A percentile compares a stretch with the other conserved stretches of the same genome.
Evolutionary conservation across 257 asterid species (phyloP).

Genomic region (Solanum habrochaites): DNA sequence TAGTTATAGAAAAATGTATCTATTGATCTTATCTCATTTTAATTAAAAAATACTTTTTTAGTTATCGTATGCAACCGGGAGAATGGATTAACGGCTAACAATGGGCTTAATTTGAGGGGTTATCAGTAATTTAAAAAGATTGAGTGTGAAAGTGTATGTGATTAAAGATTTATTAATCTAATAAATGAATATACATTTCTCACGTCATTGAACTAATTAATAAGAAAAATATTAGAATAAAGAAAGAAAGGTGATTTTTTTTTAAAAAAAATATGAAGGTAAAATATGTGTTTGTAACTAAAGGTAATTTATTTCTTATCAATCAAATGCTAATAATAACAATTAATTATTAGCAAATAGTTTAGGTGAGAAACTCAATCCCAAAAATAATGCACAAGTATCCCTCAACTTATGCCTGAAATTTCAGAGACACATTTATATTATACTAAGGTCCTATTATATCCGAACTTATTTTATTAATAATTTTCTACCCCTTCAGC

Average conservation of each 20-base stretch:
- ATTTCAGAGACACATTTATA: too few relatives aligned
- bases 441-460: too few relatives aligned
- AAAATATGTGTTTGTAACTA: background rate
- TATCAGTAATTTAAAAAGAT: background rate
- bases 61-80: background rate
- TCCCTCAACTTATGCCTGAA: too few relatives aligned
- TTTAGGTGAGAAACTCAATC: too few relatives aligned
- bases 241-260: too few relatives aligned
- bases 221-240: too few relatives aligned
- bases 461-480: too few relatives aligned
- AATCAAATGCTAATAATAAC: background rate
- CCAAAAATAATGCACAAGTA: too few relatives aligned
- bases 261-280: background rate
- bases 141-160: background rate
- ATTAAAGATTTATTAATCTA: background rate
- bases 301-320: background rate
- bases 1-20: background rate
- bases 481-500: too few relatives aligned
- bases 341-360: too few relatives aligned
- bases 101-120: background rate
- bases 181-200: too few relatives aligned
- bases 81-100: background rate
- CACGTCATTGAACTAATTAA: too few relatives aligned
- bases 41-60: background rate
- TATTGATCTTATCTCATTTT: background rate